Evolutionary conservation across 176 grass and related monocot genomes (phyloP).

Genomic region (Phoenix dactylifera): DNA sequence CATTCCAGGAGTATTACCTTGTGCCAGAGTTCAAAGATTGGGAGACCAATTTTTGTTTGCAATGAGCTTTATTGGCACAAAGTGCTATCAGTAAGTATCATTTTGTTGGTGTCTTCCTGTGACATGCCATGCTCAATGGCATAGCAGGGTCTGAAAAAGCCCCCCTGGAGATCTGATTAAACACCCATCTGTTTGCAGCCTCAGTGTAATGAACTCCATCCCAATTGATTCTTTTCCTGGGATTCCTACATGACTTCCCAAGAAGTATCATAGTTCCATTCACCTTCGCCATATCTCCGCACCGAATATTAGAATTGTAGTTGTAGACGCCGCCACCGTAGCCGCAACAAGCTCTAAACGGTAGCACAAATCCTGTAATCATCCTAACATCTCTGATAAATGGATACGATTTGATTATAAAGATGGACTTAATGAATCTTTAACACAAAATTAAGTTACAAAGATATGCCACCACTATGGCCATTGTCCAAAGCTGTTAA

Average conservation of each 20-base stretch:
- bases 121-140: constrained; percentile 1
- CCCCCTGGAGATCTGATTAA: neutral
- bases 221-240: neutral
- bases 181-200: constrained; percentile 16
- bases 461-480: too few species aligned
- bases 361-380: neutral
- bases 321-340: constrained; percentile 6
- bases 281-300: neutral
- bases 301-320: neutral
- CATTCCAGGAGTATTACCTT: too few species aligned
- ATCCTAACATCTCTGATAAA: neutral
- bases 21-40: too few species aligned
- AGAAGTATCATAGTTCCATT: neutral
- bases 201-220: constrained; percentile 15
- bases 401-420: neutral
- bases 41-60: too few species aligned
- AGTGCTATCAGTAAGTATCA: neutral
- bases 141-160: neutral
- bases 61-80: too few species aligned
- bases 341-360: constrained; percentile 3
- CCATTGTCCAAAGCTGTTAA: too few species aligned
- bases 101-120: neutral
- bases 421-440: too few species aligned
- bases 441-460: neutral
- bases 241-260: constrained; percentile 4